Conservation (phyloP, 192 early-diverging fungal species). For the Spizellomyces punctatus region DNA sequence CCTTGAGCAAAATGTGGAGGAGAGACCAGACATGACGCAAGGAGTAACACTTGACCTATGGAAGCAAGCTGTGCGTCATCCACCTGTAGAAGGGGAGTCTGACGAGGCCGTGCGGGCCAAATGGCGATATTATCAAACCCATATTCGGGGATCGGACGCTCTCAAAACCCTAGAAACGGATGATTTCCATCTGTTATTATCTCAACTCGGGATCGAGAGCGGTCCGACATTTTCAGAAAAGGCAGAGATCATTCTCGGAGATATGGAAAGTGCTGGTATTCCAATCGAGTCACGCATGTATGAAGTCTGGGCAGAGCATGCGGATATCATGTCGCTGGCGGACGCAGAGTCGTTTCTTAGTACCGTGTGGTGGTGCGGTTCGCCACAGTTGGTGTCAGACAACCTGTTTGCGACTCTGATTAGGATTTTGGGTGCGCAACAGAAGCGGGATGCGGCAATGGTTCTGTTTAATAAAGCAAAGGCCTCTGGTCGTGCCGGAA, state of each 20-base stretch:
- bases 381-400: conserved; percentile 11
- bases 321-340: conserved; percentile 3
- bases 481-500: background rate
- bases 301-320: conserved; percentile 16
- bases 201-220: background rate
- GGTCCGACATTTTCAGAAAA: background rate
- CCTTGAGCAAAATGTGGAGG: too few relatives aligned
- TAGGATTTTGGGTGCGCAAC: conserved; percentile 4
- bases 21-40: too few relatives aligned
- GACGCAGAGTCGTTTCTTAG: conserved; percentile 22
- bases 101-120: too few relatives aligned
- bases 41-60: too few relatives aligned
- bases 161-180: background rate
- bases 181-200: background rate
- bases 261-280: conserved; percentile 13
- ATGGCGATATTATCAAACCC: background rate
- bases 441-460: background rate
- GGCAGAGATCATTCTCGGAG: conserved; percentile 5
- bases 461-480: background rate
- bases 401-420: conserved; percentile 19
- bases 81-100: too few relatives aligned
- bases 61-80: too few relatives aligned
- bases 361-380: conserved; percentile 20
- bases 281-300: conserved; percentile 1
- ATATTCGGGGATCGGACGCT: background rate